These are phyloP conservation scores for Quercus tomentella DNA, from an alignment of 331 rosid species.

Conservation along the genomic window DNA sequence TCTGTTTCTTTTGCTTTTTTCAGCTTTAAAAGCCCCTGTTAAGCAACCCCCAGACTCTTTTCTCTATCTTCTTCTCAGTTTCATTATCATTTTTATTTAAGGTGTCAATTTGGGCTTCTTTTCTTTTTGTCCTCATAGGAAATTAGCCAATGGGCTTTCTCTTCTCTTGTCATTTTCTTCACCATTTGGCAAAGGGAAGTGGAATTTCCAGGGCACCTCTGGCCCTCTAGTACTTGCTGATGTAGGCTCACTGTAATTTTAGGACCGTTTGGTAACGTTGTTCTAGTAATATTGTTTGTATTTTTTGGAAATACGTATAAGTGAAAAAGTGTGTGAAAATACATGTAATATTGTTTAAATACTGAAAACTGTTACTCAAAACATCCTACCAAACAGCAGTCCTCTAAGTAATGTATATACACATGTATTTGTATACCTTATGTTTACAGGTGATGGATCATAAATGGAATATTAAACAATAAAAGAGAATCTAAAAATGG, in stretches of 20 bases:
- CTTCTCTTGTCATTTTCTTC: conserved; percentile 28
- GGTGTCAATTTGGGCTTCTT: conserved; percentile 2
- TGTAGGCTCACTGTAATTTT: conserved; percentile 8
- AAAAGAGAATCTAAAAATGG: too few relatives aligned
- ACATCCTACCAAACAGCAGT: neutral
- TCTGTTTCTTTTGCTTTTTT: conserved; percentile 41
- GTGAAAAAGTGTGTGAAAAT: fast-evolving
- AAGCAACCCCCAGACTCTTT: conserved; percentile 15
- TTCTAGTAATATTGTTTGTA: too few relatives aligned
- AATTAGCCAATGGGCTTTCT: conserved; percentile 11
- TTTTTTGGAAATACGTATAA: fast-evolving
- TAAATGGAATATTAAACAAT: too few relatives aligned
- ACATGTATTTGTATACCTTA: neutral
- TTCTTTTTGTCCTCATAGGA: neutral
- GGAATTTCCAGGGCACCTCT: conserved; percentile 28
- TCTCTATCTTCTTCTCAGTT: conserved; percentile 1
- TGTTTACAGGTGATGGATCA: too few relatives aligned
- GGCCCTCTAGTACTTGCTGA: conserved; percentile 30
- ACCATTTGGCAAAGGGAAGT: conserved; percentile 23
- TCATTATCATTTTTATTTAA: conserved; percentile 11
- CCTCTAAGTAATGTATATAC: conserved; percentile 17
- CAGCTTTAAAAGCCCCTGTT: conserved; percentile 34
- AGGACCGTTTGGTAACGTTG: fast-evolving
- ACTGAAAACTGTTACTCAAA: too few relatives aligned
- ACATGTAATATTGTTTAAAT: too few relatives aligned